Evolutionary conservation across 495 filamentous ascomycete species (phyloP), one percentile per base, ranked within the genome.

Genomic region (Penicillium odoratum): DNA sequence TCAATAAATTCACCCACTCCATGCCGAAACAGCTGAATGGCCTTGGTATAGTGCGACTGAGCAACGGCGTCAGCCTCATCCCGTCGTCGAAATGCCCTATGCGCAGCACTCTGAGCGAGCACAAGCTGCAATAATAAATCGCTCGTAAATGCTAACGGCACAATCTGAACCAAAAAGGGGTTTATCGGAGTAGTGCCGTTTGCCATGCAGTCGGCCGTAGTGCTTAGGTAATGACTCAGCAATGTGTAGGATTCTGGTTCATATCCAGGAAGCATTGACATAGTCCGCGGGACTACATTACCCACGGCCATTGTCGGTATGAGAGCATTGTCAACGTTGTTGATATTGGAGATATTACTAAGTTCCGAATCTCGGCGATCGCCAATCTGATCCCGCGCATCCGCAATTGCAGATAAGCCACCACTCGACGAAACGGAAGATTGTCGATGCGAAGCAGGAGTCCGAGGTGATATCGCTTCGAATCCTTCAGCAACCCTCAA

Each of bases 121-220:
- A 74, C 72, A 3, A 74, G 65, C 58, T 74, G 72, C 4, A 74
- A 55, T 1, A 74, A 56, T 1, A 74, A 58, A 18, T 74, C 69
- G 36, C 72, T 74, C n/a, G 63, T 70, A 34, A 74, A 74, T 18
- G 72, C 72, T 4, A 74, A 58, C 3, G 72, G 72, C 1, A 74
- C 70, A 49, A 74, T 71, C 44, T 74, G 72, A 4, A 74, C 72
- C 8, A 74, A 44, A 43, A 74, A 74, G 0, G 70, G 72, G 36
- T 74, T 74, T 55, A 74, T 53, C 1, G 72, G 72, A 0, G 72
- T 74, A 7, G 72, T 70, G 5, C 70, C 70, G 49, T 74, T 74
- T 34, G 72, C 72, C 72, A 74, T 74, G 29, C 67, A 69, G 15
- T 74, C 72, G 13, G 72, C 72, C 11, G 72, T 74, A 0, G 66